Evolutionary conservation across 1,139 yeast genomes (phyloP), one percentile per base, ranked within the genome.

Genomic region (Barnettozyma hawaiiensis): DNA sequence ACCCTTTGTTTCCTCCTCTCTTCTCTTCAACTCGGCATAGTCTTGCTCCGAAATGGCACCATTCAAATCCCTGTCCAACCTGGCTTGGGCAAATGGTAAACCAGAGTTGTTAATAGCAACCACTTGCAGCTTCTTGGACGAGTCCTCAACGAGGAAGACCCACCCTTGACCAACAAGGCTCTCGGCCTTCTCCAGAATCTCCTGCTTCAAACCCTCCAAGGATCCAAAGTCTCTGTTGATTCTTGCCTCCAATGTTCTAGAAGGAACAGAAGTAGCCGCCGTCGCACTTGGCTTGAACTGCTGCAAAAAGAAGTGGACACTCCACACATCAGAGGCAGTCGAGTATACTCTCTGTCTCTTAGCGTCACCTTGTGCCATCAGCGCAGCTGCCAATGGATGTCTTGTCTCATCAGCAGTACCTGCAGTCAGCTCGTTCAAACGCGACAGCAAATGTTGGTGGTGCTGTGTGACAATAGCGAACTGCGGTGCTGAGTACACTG

Each of bases 271-370:
- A 4, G 37, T n/a, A 20, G 56, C 50, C 35, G 48, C 63, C 56
- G n/a, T n/a, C 21, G 66, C 53, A 27, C 51, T 35, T 7, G 64
- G 61, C 12, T 53, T 40, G 46, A 90, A 71, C 57, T 85, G 85
- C 61, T 84, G 81, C 60, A 89, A 79, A 56, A 85, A 87, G 46
- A 92, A 72, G 65, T 92, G 98, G 67, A 92, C 92, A 67, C 89
- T 90, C 66, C 85, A 95, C 2, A 90, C 82, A 62, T 85, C 96
- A 5, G 96, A 85, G 11, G 98, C 97, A 59, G 73, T 78, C 66
- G 89, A 94, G 71, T 83, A 90, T 12, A 84, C 68, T 46, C 78
- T 77, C 33, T 90, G 83, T 55, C 77, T 77, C 33, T 81, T 77
- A 27, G 85, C 72, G 53, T 78, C 78, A 56, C 77, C 76, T 8